phyloP scores from a whole-genome alignment of 768 basidiomycete species.

The Rhodosporidiobolus odoratus region DNA sequence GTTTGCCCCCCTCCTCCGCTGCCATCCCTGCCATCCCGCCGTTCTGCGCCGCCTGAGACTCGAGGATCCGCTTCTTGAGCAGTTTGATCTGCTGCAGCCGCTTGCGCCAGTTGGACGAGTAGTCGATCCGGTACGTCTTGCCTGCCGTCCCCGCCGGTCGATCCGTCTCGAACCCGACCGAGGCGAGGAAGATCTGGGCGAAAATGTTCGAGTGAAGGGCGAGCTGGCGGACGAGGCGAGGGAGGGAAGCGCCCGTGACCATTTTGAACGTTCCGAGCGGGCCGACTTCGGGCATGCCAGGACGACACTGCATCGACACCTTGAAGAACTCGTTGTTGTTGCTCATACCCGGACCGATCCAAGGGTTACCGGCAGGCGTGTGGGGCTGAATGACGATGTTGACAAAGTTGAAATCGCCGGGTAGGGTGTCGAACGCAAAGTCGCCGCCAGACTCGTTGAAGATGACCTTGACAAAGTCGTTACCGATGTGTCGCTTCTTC shows the following conservation, averaged over 20 bases:
- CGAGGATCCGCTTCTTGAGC: constrained; percentile 21
- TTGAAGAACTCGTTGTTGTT: constrained; percentile 74
- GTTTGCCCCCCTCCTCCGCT: background rate
- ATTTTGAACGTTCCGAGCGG: constrained; percentile 92
- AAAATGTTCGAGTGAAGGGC: constrained; percentile 85
- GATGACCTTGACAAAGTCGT: constrained; percentile 90
- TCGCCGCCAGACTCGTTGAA: constrained; percentile 91
- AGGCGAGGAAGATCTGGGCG: constrained; percentile 59
- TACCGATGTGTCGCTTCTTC: constrained; percentile 95
- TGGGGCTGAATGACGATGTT: constrained; percentile 96
- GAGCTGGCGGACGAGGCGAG: constrained; percentile 80
- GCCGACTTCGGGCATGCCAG: constrained; percentile 87
- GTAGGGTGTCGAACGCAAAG: constrained; percentile 84
- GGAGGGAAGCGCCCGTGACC: constrained; percentile 79
- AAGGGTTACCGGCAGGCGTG: constrained; percentile 73
- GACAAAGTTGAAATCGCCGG: constrained; percentile 91
- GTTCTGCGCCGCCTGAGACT: background rate
- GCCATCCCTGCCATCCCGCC: background rate
- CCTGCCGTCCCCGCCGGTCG: constrained; percentile 13
- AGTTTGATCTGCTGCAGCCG: constrained; percentile 38
- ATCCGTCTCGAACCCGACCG: constrained; percentile 35
- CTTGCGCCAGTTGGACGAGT: constrained; percentile 37
- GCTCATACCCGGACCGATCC: constrained; percentile 69
- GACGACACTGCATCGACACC: constrained; percentile 78
- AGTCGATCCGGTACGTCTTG: constrained; percentile 31